These are phyloP conservation scores for Colletotrichum chrysophilum DNA, from an alignment of 2,329 filamentous ascomycete species.

Conservation along the genomic window DNA sequence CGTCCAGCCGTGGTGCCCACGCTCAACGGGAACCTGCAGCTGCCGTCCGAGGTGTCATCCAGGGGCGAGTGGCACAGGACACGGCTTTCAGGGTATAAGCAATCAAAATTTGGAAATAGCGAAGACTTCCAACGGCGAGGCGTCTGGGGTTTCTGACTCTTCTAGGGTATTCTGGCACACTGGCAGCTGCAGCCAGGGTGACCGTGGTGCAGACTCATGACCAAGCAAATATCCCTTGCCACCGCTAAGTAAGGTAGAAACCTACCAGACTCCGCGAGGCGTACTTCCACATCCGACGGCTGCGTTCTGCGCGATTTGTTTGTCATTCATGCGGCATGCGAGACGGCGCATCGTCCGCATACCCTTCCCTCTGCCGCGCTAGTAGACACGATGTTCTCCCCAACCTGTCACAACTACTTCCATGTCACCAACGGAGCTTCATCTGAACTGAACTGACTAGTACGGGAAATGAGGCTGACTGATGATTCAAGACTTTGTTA, in stretches of 20 bases:
- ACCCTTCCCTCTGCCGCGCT: background rate
- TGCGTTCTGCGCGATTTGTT: background rate
- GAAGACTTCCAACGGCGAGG: background rate
- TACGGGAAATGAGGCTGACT: background rate
- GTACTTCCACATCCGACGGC: background rate
- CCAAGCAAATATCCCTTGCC: background rate
- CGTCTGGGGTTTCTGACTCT: background rate
- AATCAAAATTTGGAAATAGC: background rate
- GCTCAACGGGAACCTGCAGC: conserved; percentile 7
- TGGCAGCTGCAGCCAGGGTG: background rate
- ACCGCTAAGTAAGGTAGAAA: too few species aligned
- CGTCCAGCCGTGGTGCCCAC: background rate
- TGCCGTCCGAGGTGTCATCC: background rate
- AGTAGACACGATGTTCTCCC: background rate
- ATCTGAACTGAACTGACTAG: background rate
- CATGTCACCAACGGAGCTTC: background rate
- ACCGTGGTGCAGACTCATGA: accelerated
- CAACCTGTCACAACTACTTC: background rate
- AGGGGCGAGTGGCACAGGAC: background rate
- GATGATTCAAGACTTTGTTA: background rate
- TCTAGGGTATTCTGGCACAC: background rate
- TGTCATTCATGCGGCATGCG: background rate
- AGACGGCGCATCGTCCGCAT: background rate
- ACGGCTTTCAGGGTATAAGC: background rate
- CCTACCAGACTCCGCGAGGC: background rate